Conservation (phyloP, 2,329 filamentous ascomycete genomes). For the Aspergillus sclerotialis region DNA sequence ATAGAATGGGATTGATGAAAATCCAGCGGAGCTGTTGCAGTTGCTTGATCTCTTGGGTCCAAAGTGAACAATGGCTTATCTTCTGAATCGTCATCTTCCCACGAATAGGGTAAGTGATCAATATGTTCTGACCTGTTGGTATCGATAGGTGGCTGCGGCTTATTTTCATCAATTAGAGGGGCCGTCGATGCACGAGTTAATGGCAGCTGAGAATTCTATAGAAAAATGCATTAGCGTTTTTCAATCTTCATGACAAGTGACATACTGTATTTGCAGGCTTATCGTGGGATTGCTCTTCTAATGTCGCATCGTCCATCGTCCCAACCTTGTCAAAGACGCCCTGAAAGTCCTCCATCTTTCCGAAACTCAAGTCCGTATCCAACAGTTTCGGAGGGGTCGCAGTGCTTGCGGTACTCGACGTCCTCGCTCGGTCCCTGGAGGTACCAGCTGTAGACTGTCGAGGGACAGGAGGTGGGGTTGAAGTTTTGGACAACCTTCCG, state of each 20-base stretch:
- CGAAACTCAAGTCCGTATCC: slow-evolving; percentile 38
- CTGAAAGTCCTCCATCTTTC: slow-evolving; percentile 39
- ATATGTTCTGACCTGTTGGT: slow-evolving; percentile 38
- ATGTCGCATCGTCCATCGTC: slow-evolving; percentile 23
- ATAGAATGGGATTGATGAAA: background rate
- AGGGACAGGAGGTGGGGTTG: slow-evolving; percentile 14
- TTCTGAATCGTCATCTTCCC: slow-evolving; percentile 45
- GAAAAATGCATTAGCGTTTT: slow-evolving; percentile 13
- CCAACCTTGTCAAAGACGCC: slow-evolving; percentile 47
- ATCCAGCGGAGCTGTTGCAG: background rate
- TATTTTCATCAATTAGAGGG: slow-evolving; percentile 16
- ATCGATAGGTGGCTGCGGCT: slow-evolving; percentile 35
- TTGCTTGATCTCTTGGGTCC: slow-evolving; percentile 13
- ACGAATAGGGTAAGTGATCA: slow-evolving; percentile 46
- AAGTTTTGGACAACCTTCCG: slow-evolving; percentile 31
- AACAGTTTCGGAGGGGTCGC: slow-evolving; percentile 45
- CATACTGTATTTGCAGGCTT: slow-evolving; percentile 16
- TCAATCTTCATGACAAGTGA: slow-evolving; percentile 5
- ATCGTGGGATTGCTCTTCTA: slow-evolving; percentile 18
- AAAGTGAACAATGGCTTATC: slow-evolving; percentile 42
- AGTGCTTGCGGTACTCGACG: slow-evolving; percentile 45
- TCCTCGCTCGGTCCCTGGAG: slow-evolving; percentile 42
- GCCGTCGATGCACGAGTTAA: slow-evolving; percentile 11
- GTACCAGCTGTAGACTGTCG: slow-evolving; percentile 18
- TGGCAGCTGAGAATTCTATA: slow-evolving; percentile 19